phyloP scores from a whole-genome alignment of 2,329 filamentous ascomycete genomes.

The Penicillium janthinellum region DNA sequence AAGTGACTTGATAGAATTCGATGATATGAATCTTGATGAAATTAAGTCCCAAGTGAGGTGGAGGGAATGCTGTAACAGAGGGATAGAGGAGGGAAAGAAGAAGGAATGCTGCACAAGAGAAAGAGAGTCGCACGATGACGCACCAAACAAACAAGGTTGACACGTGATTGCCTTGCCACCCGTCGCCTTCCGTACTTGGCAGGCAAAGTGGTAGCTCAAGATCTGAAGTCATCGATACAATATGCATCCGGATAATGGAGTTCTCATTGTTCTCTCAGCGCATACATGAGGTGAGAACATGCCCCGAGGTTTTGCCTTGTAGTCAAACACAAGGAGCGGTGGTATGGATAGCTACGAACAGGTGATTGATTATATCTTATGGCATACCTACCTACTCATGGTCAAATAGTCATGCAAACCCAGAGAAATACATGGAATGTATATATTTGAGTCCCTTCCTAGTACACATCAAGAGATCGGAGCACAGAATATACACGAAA shows the following conservation, averaged over 20 bases:
- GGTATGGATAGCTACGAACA: too few species aligned
- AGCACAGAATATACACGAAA: slow-evolving; percentile 15
- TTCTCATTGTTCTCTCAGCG: not conserved
- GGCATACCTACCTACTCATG: too few species aligned
- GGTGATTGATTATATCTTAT: not conserved
- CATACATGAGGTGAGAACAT: too few species aligned
- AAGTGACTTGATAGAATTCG: not conserved
- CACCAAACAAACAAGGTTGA: slow-evolving; percentile 12
- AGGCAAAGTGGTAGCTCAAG: not conserved
- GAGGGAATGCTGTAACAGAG: not conserved
- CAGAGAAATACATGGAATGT: not conserved
- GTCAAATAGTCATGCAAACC: too few species aligned
- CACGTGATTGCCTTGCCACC: slow-evolving; percentile 17
- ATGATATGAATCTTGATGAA: not conserved
- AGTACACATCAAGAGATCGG: slow-evolving; percentile 8
- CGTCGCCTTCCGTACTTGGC: not conserved
- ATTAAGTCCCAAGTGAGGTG: not conserved
- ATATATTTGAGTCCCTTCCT: slow-evolving; percentile 16
- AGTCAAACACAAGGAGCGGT: too few species aligned
- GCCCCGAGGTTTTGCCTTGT: too few species aligned
- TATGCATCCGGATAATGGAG: too few species aligned
- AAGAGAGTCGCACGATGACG: slow-evolving; percentile 16
- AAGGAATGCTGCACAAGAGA: not conserved
- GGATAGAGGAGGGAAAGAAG: not conserved
- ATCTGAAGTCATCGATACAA: too few species aligned